Conservation (phyloP, 805 yeast genomes). For the Wickerhamiella domercqiae region DNA sequence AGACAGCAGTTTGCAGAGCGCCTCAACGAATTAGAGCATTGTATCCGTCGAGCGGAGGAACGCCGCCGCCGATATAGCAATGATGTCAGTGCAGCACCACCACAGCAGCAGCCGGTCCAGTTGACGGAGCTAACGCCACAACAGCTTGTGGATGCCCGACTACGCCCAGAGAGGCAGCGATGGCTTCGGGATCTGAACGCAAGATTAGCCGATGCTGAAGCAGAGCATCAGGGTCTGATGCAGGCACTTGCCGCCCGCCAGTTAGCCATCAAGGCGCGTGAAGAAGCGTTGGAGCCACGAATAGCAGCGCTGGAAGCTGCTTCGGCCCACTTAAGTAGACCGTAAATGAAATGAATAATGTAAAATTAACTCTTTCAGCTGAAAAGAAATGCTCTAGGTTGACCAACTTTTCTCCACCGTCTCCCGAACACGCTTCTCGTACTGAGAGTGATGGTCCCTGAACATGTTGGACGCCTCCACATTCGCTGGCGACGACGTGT, state of each 20-base stretch:
- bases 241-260: neutral
- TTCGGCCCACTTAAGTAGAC: neutral
- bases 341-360: too few relatives aligned
- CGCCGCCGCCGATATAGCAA: neutral
- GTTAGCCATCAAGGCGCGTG: neutral
- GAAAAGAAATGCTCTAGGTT: neutral
- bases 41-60: neutral
- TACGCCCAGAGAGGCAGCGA: neutral
- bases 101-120: neutral
- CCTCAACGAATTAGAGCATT: neutral
- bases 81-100: neutral
- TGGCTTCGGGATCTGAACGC: neutral
- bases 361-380: too few relatives aligned
- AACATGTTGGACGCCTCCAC: conserved; percentile 94
- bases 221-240: neutral
- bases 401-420: conserved; percentile 52
- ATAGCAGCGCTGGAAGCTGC: neutral
- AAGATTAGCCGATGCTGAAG: neutral
- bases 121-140: neutral
- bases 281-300: neutral
- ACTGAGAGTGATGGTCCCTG: conserved; percentile 88
- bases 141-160: neutral
- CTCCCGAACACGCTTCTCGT: conserved; percentile 78
- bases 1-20: neutral
- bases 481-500: conserved; percentile 91